A percentile compares a stretch with the other conserved stretches of the same genome.
phyloP scores from a whole-genome alignment of 306 rosid species.

The Gillenia trifoliata region DNA sequence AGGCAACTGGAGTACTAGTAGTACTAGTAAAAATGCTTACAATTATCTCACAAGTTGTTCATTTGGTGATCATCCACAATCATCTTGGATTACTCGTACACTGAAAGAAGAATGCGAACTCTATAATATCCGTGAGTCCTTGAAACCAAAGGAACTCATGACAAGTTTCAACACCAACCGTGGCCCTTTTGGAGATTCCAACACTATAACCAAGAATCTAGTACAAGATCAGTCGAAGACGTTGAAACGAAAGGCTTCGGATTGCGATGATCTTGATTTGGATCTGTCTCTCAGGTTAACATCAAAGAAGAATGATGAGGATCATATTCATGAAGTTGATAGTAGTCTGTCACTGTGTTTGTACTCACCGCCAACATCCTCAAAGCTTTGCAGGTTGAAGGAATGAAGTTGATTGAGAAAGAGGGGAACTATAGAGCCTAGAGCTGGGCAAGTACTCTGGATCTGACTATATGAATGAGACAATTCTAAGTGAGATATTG shows the following conservation, averaged over 20 bases:
- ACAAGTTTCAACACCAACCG: slow-evolving; percentile 8
- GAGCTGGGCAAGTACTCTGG: slow-evolving; percentile 48
- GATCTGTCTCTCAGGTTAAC: slow-evolving; percentile 65
- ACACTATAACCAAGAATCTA: background rate
- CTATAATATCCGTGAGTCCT: slow-evolving; percentile 27
- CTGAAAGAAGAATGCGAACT: slow-evolving; percentile 33
- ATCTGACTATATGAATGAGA: slow-evolving; percentile 79
- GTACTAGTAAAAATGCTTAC: slow-evolving; percentile 3
- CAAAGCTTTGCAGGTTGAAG: slow-evolving; percentile 36
- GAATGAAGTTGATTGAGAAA: slow-evolving; percentile 10
- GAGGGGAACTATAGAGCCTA: background rate
- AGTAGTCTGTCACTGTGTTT: slow-evolving; percentile 58
- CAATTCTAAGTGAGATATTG: slow-evolving; percentile 82
- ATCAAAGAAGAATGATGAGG: slow-evolving; percentile 32
- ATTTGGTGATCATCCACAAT: slow-evolving; percentile 20
- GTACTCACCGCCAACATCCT: slow-evolving; percentile 38
- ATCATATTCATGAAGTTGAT: slow-evolving; percentile 25
- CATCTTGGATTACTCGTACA: slow-evolving; percentile 36
- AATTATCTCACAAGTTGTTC: slow-evolving; percentile 27
- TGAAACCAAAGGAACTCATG: slow-evolving; percentile 17
- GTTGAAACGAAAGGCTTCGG: slow-evolving; percentile 53
- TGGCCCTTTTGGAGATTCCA: background rate
- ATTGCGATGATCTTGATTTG: slow-evolving; percentile 46
- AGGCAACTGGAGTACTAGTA: slow-evolving; percentile 17
- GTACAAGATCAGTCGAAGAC: slow-evolving; percentile 8